Evolutionary conservation across 306 rosid genomes (phyloP).

Genomic region (Nissolia schottii): DNA sequence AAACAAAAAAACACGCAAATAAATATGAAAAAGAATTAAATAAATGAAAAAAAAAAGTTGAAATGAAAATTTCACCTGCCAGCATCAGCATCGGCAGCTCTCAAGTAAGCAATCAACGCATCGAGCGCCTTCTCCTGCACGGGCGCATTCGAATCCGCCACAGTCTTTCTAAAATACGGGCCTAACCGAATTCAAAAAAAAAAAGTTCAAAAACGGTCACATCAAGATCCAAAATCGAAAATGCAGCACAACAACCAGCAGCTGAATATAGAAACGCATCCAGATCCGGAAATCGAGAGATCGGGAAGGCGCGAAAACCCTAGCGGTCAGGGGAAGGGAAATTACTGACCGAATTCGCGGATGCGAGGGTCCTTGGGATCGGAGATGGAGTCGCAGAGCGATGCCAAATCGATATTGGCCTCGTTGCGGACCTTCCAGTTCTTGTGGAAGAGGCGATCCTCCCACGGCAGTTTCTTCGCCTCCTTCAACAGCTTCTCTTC

Average conservation of each 20-base stretch:
- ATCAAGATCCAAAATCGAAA: conserved; percentile 29
- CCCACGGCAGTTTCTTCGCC: conserved; percentile 98
- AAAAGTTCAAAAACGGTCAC: background rate
- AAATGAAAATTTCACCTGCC: conserved; percentile 53
- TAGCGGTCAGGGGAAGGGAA: conserved; percentile 5
- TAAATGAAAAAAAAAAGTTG: background rate
- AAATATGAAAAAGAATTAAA: background rate
- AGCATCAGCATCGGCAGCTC: conserved; percentile 96
- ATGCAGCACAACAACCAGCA: conserved; percentile 24
- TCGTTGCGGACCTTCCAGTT: conserved; percentile 98
- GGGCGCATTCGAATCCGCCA: conserved; percentile 93
- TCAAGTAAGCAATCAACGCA: conserved; percentile 81
- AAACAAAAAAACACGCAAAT: conserved; percentile 8
- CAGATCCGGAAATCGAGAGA: conserved; percentile 33
- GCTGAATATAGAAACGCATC: background rate
- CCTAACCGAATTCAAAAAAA: conserved; percentile 42
- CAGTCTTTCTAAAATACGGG: conserved; percentile 72
- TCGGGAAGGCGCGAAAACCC: conserved; percentile 29
- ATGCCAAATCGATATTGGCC: conserved; percentile 85
- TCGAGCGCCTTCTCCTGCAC: conserved; percentile 99
- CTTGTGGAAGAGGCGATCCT: conserved; percentile 92
- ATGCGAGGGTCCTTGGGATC: conserved; percentile 96
- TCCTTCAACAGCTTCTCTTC: conserved; percentile 94
- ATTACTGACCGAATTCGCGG: conserved; percentile 81
- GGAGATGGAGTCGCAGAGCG: conserved; percentile 86